A percentile compares a stretch with the other conserved stretches of the same genome.
phyloP scores from a whole-genome alignment of 129 eudicot species.

The Tanacetum coccineum region DNA sequence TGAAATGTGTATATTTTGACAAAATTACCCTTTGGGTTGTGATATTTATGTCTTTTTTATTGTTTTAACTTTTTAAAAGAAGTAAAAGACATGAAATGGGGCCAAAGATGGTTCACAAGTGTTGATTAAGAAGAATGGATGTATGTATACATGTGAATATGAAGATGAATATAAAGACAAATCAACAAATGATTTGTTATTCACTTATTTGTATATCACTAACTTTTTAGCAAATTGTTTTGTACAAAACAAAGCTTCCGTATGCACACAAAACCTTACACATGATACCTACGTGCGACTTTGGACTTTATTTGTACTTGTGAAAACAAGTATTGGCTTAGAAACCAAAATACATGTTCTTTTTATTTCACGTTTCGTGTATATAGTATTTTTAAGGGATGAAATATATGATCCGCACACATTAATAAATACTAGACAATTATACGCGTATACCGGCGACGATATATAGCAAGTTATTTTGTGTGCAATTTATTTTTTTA shows the following conservation, averaged over 20 bases:
- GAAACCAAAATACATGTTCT: constrained; percentile 6
- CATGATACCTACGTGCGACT: constrained; percentile 13
- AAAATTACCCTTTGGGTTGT: constrained; percentile 9
- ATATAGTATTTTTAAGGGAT: neutral
- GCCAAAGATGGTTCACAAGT: constrained; percentile 36
- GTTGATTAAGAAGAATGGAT: constrained; percentile 29
- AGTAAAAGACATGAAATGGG: constrained; percentile 39
- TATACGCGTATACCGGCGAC: too few species aligned
- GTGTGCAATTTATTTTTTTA: too few species aligned
- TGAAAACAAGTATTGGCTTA: constrained; percentile 15
- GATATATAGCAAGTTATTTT: too few species aligned
- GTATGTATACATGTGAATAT: constrained; percentile 35
- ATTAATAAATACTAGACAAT: too few species aligned
- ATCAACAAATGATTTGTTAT: constrained; percentile 21
- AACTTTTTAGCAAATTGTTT: constrained; percentile 25
- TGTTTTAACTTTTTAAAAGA: constrained; percentile 18
- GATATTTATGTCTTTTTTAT: neutral
- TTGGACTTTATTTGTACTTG: constrained; percentile 27
- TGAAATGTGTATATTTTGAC: constrained; percentile 6
- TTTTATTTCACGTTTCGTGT: neutral
- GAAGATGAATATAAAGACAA: constrained; percentile 18
- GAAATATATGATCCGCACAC: too few species aligned
- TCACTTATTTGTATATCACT: neutral
- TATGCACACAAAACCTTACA: constrained; percentile 34
- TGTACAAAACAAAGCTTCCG: constrained; percentile 21